A percentile compares a stretch with the other conserved stretches of the same genome.
These are phyloP conservation scores for Grigorovia transvaalensis DNA, from an alignment of 805 yeast species.

Conservation along the genomic window DNA sequence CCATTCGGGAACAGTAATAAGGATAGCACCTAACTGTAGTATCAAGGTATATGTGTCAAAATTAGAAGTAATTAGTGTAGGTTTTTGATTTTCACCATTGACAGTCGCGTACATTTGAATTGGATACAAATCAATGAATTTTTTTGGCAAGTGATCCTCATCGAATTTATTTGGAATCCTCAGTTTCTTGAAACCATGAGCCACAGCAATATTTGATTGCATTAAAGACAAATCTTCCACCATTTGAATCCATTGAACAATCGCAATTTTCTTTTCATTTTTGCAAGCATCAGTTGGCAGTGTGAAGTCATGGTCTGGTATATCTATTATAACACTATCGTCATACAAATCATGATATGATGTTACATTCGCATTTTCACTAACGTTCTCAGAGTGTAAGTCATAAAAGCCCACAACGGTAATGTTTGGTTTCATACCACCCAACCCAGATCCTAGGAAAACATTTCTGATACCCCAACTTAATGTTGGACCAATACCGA, in stretches of 20 bases:
- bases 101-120: conserved; percentile 91
- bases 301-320: conserved; percentile 6
- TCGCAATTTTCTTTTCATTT: conserved; percentile 55
- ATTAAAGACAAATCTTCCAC: conserved; percentile 81
- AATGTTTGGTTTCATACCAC: conserved; percentile 96
- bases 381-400: conserved; percentile 29
- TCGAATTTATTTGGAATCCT: conserved; percentile 45
- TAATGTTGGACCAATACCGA: conserved; percentile 75
- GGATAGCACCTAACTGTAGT: conserved; percentile 84
- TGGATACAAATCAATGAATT: conserved; percentile 83
- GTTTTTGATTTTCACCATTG: conserved; percentile 10
- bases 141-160: conserved; percentile 24
- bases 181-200: conserved; percentile 69
- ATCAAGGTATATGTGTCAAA: conserved; percentile 94
- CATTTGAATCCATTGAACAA: conserved; percentile 83
- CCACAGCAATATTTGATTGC: conserved; percentile 89
- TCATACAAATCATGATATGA: conserved; percentile 1
- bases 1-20: conserved; percentile 93
- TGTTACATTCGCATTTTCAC: neutral
- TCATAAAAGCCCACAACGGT: conserved; percentile 88
- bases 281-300: conserved; percentile 76
- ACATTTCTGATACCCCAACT: conserved; percentile 96
- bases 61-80: conserved; percentile 64
- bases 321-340: conserved; percentile 3
- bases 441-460: conserved; percentile 88